Evolutionary conservation across 2,329 filamentous ascomycete species (phyloP), one percentile per base, ranked within the genome.

Genomic region (Calonectria pauciramosa): DNA sequence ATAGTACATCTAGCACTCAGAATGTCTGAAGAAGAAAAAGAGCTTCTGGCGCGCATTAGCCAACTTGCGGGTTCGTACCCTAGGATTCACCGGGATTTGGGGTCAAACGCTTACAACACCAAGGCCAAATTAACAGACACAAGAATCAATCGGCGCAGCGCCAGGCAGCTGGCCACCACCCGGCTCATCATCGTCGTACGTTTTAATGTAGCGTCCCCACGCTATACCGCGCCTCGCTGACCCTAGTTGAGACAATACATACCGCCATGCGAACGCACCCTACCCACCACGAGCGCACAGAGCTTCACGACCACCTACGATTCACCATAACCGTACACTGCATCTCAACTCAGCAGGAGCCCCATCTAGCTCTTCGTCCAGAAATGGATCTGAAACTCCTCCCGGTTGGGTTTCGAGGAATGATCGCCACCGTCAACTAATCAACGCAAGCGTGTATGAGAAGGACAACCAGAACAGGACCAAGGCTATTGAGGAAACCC

Each of bases 41-140:
- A 90, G 73, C 83, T 92, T 76, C 83, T 90, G 80, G 89, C 88
- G 68, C 87, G 86, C 77, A 92, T 92, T 82, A 85, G 87, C 80
- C 86, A 87, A 52, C 82, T 91, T 68, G 88, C 90, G 72, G 87
- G 89, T 89, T 83, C 56, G 85, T 82, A 59, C 68, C 68, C 72
- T 75, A 41, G 13, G 7, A 63, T 63, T 41, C 56, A 63, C 56
- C 36, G 13, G 23, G 36, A 38, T 60, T 60, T 38, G 36, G 16
- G 56, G 16, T 38, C 34, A 18, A 44, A 41, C 23, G 36, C 56
- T 63, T 41, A 63, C 56, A 73, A 54, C 54, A 30, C 49, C 13
- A 77, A 95, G 94, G 94, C 78, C 93, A 94, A 85, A 96, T 97
- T 82, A 96, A 96, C 83, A 91, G 93, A 68, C 93, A 94, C 86